Percentiles rank a stretch among this genome's conserved stretches.
Evolutionary conservation across 2,329 filamentous ascomycete genomes (phyloP).

Genomic region (Acrocalymma vagum): DNA sequence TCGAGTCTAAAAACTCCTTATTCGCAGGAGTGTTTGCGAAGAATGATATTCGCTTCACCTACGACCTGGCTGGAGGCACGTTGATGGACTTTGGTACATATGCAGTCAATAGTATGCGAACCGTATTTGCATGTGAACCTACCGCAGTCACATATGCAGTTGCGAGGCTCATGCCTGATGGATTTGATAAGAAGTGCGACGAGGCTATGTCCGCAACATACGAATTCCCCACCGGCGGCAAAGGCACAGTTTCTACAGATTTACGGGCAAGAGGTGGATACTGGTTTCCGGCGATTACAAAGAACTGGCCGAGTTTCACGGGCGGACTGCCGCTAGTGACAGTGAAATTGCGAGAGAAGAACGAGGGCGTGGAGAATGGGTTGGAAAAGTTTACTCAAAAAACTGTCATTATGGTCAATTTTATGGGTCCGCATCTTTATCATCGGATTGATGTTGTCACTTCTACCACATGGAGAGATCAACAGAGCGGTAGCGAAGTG

Average conservation of each 20-base stretch:
- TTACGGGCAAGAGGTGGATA: constrained; percentile 24
- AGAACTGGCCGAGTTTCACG: constrained; percentile 24
- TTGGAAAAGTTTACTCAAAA: constrained; percentile 16
- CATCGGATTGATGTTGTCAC: constrained; percentile 30
- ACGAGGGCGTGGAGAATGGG: constrained; percentile 11
- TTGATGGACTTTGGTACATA: constrained; percentile 52
- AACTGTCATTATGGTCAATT: constrained; percentile 20
- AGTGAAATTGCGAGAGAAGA: constrained; percentile 18
- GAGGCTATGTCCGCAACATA: constrained; percentile 29
- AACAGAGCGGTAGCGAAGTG: constrained; percentile 11
- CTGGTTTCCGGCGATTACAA: constrained; percentile 27
- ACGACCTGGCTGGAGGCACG: constrained; percentile 48
- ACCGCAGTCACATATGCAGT: constrained; percentile 24
- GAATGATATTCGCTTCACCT: constrained; percentile 51
- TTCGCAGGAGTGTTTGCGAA: constrained; percentile 32
- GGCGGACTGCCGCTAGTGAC: constrained; percentile 13
- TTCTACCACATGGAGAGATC: constrained; percentile 4
- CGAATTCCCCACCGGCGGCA: constrained; percentile 28
- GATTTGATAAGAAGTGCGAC: constrained; percentile 26
- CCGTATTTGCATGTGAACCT: constrained; percentile 36
- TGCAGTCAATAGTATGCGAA: constrained; percentile 40
- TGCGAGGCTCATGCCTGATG: constrained; percentile 14
- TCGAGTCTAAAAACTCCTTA: constrained; percentile 35
- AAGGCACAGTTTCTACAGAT: constrained; percentile 21
- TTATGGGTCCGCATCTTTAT: constrained; percentile 29